Evolutionary conservation across 140 eudicot genomes (phyloP).

Genomic region (Stevia rebaudiana): DNA sequence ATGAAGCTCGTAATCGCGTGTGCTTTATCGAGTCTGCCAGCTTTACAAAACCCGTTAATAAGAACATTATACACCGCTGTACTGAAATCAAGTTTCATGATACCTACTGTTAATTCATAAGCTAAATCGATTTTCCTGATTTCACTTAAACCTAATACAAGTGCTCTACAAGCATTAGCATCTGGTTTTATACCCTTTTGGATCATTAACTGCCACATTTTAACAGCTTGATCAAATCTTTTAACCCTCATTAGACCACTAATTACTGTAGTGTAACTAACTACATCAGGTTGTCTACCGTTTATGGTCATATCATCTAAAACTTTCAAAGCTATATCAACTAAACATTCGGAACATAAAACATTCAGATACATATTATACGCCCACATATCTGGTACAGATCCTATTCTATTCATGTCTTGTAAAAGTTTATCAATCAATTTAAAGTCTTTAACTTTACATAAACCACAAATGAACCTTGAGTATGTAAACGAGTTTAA

Average conservation of each 20-base stretch:
- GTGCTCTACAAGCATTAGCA: constrained; percentile 71
- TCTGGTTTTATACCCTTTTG: constrained; percentile 56
- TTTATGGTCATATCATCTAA: constrained; percentile 48
- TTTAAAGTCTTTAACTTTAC: constrained; percentile 68
- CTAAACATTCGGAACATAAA: constrained; percentile 62
- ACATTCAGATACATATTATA: constrained; percentile 67
- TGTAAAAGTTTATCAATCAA: constrained; percentile 52
- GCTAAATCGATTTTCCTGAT: constrained; percentile 85
- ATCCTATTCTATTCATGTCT: constrained; percentile 72
- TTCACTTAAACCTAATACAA: constrained; percentile 73
- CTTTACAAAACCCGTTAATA: constrained; percentile 68
- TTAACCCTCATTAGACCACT: constrained; percentile 60
- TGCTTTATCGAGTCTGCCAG: constrained; percentile 71
- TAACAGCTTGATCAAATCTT: constrained; percentile 52
- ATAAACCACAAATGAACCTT: constrained; percentile 69
- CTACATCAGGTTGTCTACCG: constrained; percentile 75
- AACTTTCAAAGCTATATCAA: constrained; percentile 52
- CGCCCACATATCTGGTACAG: constrained; percentile 83
- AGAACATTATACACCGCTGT: constrained; percentile 61
- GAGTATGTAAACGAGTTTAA: constrained; percentile 84
- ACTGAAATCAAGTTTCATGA: constrained; percentile 51
- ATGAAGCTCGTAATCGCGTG: constrained; percentile 52
- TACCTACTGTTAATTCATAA: constrained; percentile 73
- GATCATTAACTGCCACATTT: constrained; percentile 70
- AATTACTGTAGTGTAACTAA: constrained; percentile 71